Conservation (phyloP, 2,329 filamentous ascomycete genomes). For the Xylariaceae sp. region DNA sequence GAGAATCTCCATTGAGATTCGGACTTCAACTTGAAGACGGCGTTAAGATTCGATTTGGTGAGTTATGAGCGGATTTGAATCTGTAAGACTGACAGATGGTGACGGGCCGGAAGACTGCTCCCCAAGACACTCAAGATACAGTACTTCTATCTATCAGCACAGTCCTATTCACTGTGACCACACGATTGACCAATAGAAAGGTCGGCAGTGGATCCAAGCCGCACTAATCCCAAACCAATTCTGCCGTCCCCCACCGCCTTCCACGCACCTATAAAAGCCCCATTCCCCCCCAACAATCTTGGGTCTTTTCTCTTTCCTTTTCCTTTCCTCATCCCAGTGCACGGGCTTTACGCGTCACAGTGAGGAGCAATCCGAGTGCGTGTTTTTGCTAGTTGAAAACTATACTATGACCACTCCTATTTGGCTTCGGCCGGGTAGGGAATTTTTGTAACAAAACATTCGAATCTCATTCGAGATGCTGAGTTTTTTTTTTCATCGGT, state of each 20-base stretch:
- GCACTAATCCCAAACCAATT: neutral
- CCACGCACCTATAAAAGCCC: neutral
- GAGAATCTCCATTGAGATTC: too few relatives aligned
- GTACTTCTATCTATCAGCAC: too few relatives aligned
- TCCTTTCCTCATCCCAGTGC: constrained; percentile 53
- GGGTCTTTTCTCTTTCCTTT: constrained; percentile 17
- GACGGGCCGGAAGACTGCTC: too few relatives aligned
- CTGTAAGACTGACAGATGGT: too few relatives aligned
- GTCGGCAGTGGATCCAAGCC: too few relatives aligned
- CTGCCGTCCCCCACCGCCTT: constrained; percentile 6
- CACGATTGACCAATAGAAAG: too few relatives aligned
- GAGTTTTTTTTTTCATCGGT: constrained; percentile 50
- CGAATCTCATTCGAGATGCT: neutral
- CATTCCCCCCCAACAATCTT: neutral
- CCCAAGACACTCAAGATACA: too few relatives aligned
- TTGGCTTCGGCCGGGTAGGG: constrained; percentile 62
- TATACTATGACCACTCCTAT: constrained; percentile 71
- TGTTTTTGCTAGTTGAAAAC: constrained; percentile 91
- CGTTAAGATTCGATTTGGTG: too few relatives aligned
- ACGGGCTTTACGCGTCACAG: constrained; percentile 76
- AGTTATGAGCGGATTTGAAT: too few relatives aligned
- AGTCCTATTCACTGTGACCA: too few relatives aligned
- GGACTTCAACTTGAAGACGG: too few relatives aligned
- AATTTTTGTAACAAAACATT: constrained; percentile 62
- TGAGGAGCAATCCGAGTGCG: constrained; percentile 84